Evolutionary conservation across 78 protist species (phyloP).

Genomic region (Creolimax fragrantissima): DNA sequence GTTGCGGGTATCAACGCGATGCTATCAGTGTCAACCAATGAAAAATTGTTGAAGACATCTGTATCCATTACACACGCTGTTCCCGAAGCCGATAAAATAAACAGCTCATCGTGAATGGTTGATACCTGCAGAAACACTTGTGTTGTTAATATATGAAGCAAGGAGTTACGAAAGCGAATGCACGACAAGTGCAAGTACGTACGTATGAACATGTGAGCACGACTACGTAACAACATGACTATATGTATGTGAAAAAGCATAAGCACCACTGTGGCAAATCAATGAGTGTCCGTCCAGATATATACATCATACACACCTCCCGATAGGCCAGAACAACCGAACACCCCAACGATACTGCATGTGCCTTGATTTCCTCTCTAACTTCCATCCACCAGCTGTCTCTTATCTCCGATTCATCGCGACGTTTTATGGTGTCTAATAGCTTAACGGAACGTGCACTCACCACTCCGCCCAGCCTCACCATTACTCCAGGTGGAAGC

Average conservation of each 20-base stretch:
- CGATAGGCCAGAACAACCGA: slow-evolving; percentile 69
- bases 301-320: slow-evolving; percentile 29
- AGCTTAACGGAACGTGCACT: slow-evolving; percentile 22
- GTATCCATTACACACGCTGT: neutral
- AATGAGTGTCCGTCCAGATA: neutral
- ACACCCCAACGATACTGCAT: slow-evolving; percentile 67
- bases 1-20: no score
- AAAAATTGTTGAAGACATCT: neutral
- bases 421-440: neutral
- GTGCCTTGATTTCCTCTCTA: slow-evolving; percentile 64
- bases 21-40: neutral
- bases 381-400: slow-evolving; percentile 86
- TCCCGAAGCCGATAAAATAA: neutral
- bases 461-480: neutral
- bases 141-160: no score
- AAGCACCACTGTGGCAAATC: neutral
- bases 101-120: neutral
- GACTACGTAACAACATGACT: no score
- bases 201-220: no score
- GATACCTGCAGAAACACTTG: no score
- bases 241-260: no score
- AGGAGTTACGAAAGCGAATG: no score
- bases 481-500: neutral
- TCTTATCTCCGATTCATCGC: slow-evolving; percentile 16
- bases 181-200: no score